These are phyloP conservation scores for Jacaranda mimosifolia DNA, from an alignment of 257 asterid species.

Conservation along the genomic window DNA sequence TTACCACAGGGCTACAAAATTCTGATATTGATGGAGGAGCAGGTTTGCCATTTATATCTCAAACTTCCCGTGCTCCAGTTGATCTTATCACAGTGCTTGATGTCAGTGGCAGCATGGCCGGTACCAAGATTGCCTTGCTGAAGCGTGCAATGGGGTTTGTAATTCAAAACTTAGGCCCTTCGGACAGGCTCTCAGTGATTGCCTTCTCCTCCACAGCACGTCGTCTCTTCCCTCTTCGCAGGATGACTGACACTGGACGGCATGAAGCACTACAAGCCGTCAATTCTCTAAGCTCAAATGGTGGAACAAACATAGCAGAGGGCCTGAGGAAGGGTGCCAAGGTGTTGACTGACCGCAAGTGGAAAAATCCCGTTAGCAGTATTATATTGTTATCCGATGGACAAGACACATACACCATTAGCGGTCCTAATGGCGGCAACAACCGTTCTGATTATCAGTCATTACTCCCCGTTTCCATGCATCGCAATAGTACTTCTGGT, in stretches of 20 bases:
- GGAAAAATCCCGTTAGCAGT: conserved; percentile 73
- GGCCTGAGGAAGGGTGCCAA: conserved; percentile 81
- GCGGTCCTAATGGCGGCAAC: conserved; percentile 36
- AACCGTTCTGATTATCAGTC: conserved; percentile 37
- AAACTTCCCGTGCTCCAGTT: conserved; percentile 72
- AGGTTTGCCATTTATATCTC: conserved; percentile 38
- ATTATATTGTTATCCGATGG: conserved; percentile 90
- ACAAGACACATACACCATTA: conserved; percentile 72
- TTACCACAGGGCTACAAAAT: conserved; percentile 32
- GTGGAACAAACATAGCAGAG: conserved; percentile 89
- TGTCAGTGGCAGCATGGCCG: conserved; percentile 99
- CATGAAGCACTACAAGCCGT: conserved; percentile 81
- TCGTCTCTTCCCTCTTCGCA: conserved; percentile 84
- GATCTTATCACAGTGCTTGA: conserved; percentile 93
- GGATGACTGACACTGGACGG: conserved; percentile 73
- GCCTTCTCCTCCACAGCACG: conserved; percentile 91
- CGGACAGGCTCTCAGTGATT: conserved; percentile 86
- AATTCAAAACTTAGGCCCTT: conserved; percentile 78
- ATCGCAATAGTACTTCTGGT: conserved; percentile 42
- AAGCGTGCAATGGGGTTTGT: conserved; percentile 96
- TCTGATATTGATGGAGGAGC: conserved; percentile 39
- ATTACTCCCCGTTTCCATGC: conserved; percentile 71
- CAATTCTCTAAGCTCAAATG: conserved; percentile 78
- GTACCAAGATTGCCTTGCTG: conserved; percentile 87
- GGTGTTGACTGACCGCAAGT: conserved; percentile 76